Conservation (phyloP, 192 early-diverging fungal species). For the Backusella tarrabulga region DNA sequence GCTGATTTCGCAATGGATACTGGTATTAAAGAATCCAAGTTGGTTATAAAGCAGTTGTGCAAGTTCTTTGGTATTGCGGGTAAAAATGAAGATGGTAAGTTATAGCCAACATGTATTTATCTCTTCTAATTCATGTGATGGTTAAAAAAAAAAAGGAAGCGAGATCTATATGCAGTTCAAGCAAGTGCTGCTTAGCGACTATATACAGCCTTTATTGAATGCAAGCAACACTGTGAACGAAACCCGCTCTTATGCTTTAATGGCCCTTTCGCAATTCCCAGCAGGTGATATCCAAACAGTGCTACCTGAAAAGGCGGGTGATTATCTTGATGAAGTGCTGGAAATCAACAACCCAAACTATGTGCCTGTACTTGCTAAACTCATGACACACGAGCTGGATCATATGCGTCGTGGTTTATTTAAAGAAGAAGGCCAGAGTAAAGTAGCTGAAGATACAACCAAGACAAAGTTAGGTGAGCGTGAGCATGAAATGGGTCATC, state of each 20-base stretch:
- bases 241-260: conserved; percentile 34
- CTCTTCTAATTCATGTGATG: background rate
- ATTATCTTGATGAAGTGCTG: conserved; percentile 10
- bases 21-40: conserved; percentile 1
- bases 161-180: conserved; percentile 45
- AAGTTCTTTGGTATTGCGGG: conserved; percentile 48
- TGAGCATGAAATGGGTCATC: conserved; percentile 1
- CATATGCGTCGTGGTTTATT: conserved; percentile 54
- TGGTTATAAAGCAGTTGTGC: conserved; percentile 42
- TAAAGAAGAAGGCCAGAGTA: conserved; percentile 28
- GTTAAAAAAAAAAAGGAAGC: background rate
- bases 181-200: conserved; percentile 36
- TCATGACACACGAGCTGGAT: conserved; percentile 49
- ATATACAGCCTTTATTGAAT: conserved; percentile 38
- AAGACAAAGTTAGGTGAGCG: background rate
- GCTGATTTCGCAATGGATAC: conserved; percentile 37
- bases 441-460: background rate
- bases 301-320: conserved; percentile 38
- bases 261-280: conserved; percentile 40
- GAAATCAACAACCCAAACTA: conserved; percentile 30
- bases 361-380: conserved; percentile 37
- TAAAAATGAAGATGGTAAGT: conserved; percentile 47
- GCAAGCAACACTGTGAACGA: conserved; percentile 20
- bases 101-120: background rate
- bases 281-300: conserved; percentile 41